Percentiles rank a stretch among this genome's conserved stretches.
Conservation (phyloP, 305 asterid species). For the Fraxinus dipetala region DNA sequence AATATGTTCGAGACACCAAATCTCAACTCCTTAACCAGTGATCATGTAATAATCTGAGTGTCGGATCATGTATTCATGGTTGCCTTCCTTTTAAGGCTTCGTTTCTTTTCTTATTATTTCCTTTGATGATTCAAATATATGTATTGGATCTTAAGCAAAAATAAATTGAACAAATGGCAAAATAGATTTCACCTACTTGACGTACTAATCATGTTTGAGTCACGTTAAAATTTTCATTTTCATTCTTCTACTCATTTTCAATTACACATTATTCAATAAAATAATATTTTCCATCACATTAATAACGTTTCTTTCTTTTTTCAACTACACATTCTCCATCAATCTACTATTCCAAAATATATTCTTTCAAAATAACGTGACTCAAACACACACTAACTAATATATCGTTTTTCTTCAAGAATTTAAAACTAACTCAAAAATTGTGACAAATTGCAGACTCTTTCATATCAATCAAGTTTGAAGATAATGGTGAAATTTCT, state of each 20-base stretch:
- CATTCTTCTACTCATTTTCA: too few relatives aligned
- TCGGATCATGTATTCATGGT: not conserved
- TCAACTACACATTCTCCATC: too few relatives aligned
- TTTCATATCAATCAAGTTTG: constrained; percentile 45
- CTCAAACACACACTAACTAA: too few relatives aligned
- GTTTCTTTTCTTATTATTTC: not conserved
- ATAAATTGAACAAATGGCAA: not conserved
- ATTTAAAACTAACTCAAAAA: not conserved
- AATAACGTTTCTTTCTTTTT: too few relatives aligned
- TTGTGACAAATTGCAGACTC: constrained; percentile 27
- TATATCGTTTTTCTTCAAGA: not conserved
- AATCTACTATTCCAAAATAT: too few relatives aligned
- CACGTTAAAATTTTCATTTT: too few relatives aligned
- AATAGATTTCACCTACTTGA: not conserved
- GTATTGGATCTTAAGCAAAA: not conserved
- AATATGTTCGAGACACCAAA: not conserved
- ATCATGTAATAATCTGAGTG: not conserved
- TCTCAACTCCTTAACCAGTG: not conserved
- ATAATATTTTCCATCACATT: too few relatives aligned
- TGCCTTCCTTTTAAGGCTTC: not conserved
- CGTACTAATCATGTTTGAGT: too few relatives aligned
- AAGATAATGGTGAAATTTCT: constrained; percentile 33
- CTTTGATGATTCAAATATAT: not conserved
- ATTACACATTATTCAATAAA: too few relatives aligned
- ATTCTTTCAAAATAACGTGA: too few relatives aligned